Evolutionary conservation across 2,329 filamentous ascomycete species (phyloP), one percentile per base, ranked within the genome.

Genomic region (Tolypocladium tropicale): DNA sequence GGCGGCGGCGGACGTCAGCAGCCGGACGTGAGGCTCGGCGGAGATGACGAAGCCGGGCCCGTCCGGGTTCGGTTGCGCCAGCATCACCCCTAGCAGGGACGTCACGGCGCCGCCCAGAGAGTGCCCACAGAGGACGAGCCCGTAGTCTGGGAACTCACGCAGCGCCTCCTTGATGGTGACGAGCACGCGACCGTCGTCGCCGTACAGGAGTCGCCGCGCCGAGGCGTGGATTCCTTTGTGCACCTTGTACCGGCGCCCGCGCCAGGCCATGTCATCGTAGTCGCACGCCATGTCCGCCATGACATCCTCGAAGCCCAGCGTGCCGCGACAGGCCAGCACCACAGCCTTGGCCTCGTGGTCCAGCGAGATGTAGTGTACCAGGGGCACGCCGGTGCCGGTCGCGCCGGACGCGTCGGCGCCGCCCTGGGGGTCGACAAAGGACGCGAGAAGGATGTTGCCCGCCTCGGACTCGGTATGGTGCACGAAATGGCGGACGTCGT

Each of bases 151-250:
- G 59, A 86, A 86, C 61, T 85, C 81, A 41, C 84, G 78, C 1
- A 90, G 72, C 0, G 85, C 84, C 32, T 83, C 79, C 63, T 81
- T 81, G 21, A 90, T 78, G 0, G 83, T 88, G 48, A 81, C 74
- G 59, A 90, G 76, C 2, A 90, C 84, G 30, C 81, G 77, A 1
- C 84, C 84, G 52, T 88, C 85, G 51, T 79, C 83, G 10, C 85
- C 85, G 62, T 85, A 85, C 0, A 90, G 72, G 0, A 90, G 75
- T 12, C 86, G 79, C 23, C 81, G 77, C 4, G 86, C 86, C 1
- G 86, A 89, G 0, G 86, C 85, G 65, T 89, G 85, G 55, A 90
- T 84, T 16, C 86, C 86, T 66, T 89, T 89, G 69, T 90, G 86
- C 0, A 89, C 86, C 60, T 85, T 83, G 72, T 87, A 89, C 1